Conservation (phyloP, 2,329 filamentous ascomycete species). For the Neodidymelliopsis sp. region DNA sequence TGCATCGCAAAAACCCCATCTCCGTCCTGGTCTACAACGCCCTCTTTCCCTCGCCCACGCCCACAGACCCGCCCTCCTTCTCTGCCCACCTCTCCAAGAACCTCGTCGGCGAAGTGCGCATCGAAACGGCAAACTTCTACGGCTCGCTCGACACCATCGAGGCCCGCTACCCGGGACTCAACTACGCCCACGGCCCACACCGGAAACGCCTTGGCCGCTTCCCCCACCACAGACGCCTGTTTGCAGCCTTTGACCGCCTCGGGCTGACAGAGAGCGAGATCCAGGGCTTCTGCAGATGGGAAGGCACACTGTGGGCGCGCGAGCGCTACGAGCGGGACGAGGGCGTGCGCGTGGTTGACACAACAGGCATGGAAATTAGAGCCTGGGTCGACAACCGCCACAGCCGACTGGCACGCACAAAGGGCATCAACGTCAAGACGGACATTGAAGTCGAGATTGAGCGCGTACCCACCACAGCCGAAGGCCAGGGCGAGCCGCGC, state of each 20-base stretch:
- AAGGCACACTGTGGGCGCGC: constrained; percentile 83
- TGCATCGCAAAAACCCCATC: constrained; percentile 74
- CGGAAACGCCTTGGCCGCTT: constrained; percentile 80
- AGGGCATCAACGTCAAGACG: constrained; percentile 52
- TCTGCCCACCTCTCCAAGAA: constrained; percentile 72
- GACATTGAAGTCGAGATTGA: constrained; percentile 53
- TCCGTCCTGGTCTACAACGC: constrained; percentile 76
- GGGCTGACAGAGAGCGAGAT: constrained; percentile 75
- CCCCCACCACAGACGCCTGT: constrained; percentile 77
- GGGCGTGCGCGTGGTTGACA: constrained; percentile 73
- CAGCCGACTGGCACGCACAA: constrained; percentile 11
- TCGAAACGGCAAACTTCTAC: constrained; percentile 80
- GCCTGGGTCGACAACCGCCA: constrained; percentile 62
- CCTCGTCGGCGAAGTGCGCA: constrained; percentile 78
- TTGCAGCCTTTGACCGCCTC: constrained; percentile 76
- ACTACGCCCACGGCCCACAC: constrained; percentile 77
- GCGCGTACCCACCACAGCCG: constrained; percentile 33
- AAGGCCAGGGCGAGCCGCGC: constrained; percentile 42
- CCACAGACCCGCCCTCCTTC: constrained; percentile 75
- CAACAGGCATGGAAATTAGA: constrained; percentile 71
- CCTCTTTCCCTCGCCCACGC: constrained; percentile 73
- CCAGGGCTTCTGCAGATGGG: constrained; percentile 77
- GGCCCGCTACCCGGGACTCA: constrained; percentile 81
- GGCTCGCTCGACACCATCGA: constrained; percentile 80
- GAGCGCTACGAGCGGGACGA: constrained; percentile 81